A percentile compares a stretch with the other conserved stretches of the same genome.
Evolutionary conservation across 345 rosid genomes (phyloP).

Genomic region (rapeseed (Brassica napus)): DNA sequence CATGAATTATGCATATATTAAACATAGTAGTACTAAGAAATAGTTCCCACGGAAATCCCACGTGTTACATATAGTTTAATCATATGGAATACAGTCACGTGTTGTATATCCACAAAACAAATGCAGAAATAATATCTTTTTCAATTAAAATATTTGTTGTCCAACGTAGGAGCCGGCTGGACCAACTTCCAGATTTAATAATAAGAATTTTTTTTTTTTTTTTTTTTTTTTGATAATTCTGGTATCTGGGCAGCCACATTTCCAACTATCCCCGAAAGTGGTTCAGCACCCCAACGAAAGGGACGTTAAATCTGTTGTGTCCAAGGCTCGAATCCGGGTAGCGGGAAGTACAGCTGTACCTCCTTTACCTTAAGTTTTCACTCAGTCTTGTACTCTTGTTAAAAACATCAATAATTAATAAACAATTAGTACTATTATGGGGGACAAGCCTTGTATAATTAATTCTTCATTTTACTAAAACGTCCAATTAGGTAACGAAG

Average conservation of each 20-base stretch:
- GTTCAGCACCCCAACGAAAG: too few species aligned
- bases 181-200: conserved; percentile 22
- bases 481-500: not conserved
- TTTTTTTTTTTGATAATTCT: too few species aligned
- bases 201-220: not conserved
- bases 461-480: not conserved
- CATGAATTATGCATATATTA: not conserved
- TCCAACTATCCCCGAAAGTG: too few species aligned
- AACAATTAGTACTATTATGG: not conserved
- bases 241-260: too few species aligned
- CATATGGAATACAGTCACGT: conserved; percentile 27
- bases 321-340: too few species aligned
- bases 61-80: conserved; percentile 35
- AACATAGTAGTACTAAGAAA: not conserved
- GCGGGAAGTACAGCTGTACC: too few species aligned
- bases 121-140: not conserved
- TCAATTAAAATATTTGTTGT: conserved; percentile 19
- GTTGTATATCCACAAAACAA: conserved; percentile 29
- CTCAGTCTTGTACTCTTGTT: too few species aligned
- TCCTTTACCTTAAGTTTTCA: too few species aligned
- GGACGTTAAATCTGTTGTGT: too few species aligned
- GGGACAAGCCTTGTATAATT: not conserved
- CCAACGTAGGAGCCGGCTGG: conserved; percentile 26
- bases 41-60: conserved; percentile 36
- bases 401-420: not conserved